These are phyloP conservation scores for Umbelopsis vinacea DNA, from an alignment of 192 early-diverging fungal genomes.

Conservation along the genomic window DNA sequence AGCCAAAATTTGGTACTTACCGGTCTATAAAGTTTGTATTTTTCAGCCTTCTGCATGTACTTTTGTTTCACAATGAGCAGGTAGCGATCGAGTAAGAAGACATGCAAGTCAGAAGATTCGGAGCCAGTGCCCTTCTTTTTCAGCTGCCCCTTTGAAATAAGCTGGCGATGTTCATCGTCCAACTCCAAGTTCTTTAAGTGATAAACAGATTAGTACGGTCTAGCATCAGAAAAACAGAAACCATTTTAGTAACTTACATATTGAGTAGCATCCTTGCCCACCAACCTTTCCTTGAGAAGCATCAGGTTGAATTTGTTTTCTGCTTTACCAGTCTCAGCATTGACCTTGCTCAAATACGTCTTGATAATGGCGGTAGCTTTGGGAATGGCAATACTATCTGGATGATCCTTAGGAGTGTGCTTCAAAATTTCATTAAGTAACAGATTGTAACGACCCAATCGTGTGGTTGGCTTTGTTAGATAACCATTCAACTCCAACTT, in stretches of 20 bases:
- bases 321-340: conserved; percentile 84
- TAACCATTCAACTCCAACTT: conserved; percentile 83
- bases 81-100: conserved; percentile 91
- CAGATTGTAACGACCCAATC: conserved; percentile 85
- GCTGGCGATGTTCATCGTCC: conserved; percentile 67
- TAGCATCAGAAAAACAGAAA: not conserved
- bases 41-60: conserved; percentile 53
- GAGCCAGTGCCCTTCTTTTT: conserved; percentile 60
- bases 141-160: conserved; percentile 82
- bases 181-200: conserved; percentile 78
- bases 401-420: conserved; percentile 75
- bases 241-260: conserved; percentile 7
- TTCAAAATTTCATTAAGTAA: conserved; percentile 82
- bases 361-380: conserved; percentile 73
- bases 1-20: conserved; percentile 31
- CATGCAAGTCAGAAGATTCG: conserved; percentile 71
- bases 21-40: conserved; percentile 63
- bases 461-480: conserved; percentile 87
- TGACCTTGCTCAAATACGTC: conserved; percentile 80
- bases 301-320: conserved; percentile 86
- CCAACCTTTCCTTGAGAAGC: conserved; percentile 71
- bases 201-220: not conserved
- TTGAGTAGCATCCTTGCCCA: conserved; percentile 52
- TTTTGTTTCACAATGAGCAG: conserved; percentile 71
- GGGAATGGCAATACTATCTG: conserved; percentile 75